These are phyloP conservation scores for Ampelocalamus luodianensis DNA, from an alignment of 176 grass and related monocot species.

Conservation along the genomic window DNA sequence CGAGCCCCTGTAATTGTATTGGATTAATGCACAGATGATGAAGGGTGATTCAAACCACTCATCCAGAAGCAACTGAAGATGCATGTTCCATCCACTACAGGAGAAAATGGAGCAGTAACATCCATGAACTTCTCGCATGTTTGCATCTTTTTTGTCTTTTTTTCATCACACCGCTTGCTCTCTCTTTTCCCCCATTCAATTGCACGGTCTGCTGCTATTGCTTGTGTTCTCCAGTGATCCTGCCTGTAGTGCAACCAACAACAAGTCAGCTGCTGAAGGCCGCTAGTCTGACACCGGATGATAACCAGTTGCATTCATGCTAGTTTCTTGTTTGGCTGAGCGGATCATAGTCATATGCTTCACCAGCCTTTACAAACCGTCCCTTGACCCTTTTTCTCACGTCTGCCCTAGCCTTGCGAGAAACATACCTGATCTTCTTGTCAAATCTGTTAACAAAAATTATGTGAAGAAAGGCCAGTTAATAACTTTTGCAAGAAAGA, in stretches of 20 bases:
- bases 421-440: conserved; percentile 97
- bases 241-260: conserved; percentile 36
- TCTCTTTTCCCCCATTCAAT: neutral
- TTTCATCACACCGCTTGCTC: conserved; percentile 23
- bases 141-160: conserved; percentile 34
- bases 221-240: conserved; percentile 17
- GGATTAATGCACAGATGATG: conserved; percentile 37
- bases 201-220: conserved; percentile 22
- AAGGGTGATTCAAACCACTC: conserved; percentile 39
- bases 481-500: neutral
- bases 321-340: conserved; percentile 72
- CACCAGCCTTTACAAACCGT: conserved; percentile 87
- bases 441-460: conserved; percentile 70
- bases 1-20: conserved; percentile 23
- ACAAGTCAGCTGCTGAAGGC: conserved; percentile 39
- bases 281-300: conserved; percentile 43
- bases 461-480: conserved; percentile 27
- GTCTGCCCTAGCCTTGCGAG: conserved; percentile 96
- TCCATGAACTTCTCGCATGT: conserved; percentile 28
- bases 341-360: conserved; percentile 96
- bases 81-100: conserved; percentile 50
- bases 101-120: conserved; percentile 50
- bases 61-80: conserved; percentile 50
- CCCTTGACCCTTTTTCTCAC: conserved; percentile 91
- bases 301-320: conserved; percentile 1